Evolutionary conservation across 129 eudicot genomes (phyloP).

Genomic region (Flaveria robusta): DNA sequence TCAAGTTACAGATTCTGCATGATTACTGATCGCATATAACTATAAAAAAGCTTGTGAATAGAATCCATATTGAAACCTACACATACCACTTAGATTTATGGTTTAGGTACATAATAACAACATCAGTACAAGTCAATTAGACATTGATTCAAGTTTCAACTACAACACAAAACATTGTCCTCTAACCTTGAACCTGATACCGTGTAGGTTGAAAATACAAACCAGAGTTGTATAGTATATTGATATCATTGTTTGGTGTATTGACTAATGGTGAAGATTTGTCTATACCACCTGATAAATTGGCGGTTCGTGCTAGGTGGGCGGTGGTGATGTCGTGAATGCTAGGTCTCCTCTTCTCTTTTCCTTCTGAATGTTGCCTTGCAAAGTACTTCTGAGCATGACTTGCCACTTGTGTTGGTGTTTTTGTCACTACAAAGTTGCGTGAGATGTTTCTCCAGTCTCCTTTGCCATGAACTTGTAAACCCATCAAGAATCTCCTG

Average conservation of each 20-base stretch:
- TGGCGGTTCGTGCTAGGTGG: conserved; percentile 40
- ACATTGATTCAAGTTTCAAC: conserved; percentile 13
- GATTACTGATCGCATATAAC: neutral
- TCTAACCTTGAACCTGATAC: conserved; percentile 39
- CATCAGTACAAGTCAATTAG: conserved; percentile 21
- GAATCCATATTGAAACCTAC: neutral
- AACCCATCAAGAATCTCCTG: conserved; percentile 83
- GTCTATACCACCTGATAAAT: conserved; percentile 17
- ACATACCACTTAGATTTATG: conserved; percentile 20
- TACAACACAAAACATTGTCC: conserved; percentile 12
- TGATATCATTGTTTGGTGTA: conserved; percentile 32
- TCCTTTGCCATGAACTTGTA: conserved; percentile 76
- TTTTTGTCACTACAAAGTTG: conserved; percentile 68
- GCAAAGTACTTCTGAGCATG: conserved; percentile 90
- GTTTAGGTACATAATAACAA: conserved; percentile 19
- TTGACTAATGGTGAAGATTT: conserved; percentile 20
- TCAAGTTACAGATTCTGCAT: neutral
- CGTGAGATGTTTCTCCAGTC: conserved; percentile 93
- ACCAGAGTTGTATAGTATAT: conserved; percentile 34
- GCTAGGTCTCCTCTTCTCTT: conserved; percentile 86
- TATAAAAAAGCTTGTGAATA: neutral
- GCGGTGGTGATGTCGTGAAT: conserved; percentile 87
- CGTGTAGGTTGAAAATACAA: conserved; percentile 47
- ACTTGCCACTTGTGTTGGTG: conserved; percentile 95
- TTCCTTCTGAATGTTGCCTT: conserved; percentile 68